Conservation (phyloP, 2,329 filamentous ascomycete species). For the Hypoxylon sp. region DNA sequence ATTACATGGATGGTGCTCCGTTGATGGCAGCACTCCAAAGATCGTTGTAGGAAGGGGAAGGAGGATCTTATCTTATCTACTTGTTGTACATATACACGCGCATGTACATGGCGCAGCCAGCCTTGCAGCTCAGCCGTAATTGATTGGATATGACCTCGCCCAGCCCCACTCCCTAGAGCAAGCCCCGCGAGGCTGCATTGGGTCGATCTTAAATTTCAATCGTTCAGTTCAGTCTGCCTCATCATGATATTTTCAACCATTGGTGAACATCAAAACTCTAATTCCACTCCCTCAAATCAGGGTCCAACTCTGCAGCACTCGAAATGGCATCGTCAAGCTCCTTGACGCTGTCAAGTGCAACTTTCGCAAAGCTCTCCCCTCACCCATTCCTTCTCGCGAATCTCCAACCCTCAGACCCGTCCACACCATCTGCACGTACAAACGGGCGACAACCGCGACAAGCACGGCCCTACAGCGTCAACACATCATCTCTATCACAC, state of each 20-base stretch:
- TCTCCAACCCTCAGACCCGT: slow-evolving; percentile 72
- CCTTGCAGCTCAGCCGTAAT: slow-evolving; percentile 10
- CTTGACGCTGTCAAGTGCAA: slow-evolving; percentile 70
- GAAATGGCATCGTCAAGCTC: slow-evolving; percentile 59
- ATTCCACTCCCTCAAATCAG: background rate
- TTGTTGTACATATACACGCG: background rate
- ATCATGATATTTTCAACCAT: slow-evolving; percentile 25
- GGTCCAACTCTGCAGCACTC: background rate
- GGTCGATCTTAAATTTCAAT: slow-evolving; percentile 34
- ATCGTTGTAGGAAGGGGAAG: slow-evolving; percentile 16
- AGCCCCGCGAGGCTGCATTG: slow-evolving; percentile 39
- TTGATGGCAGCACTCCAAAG: slow-evolving; percentile 41
- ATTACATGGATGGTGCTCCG: slow-evolving; percentile 46
- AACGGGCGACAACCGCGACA: slow-evolving; percentile 83
- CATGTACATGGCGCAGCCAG: background rate
- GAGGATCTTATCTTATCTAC: slow-evolving; percentile 24
- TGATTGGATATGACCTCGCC: slow-evolving; percentile 27
- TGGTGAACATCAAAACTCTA: slow-evolving; percentile 21
- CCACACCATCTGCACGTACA: slow-evolving; percentile 76
- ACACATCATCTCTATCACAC: slow-evolving; percentile 88
- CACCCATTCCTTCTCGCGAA: slow-evolving; percentile 92
- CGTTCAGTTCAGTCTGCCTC: background rate
- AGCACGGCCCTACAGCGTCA: slow-evolving; percentile 80
- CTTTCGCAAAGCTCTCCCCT: slow-evolving; percentile 91
- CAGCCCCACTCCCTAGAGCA: slow-evolving; percentile 4